Evolutionary conservation across 2,329 filamentous ascomycete species (phyloP), one percentile per base, ranked within the genome.

Genomic region (Fusarium newnesense): DNA sequence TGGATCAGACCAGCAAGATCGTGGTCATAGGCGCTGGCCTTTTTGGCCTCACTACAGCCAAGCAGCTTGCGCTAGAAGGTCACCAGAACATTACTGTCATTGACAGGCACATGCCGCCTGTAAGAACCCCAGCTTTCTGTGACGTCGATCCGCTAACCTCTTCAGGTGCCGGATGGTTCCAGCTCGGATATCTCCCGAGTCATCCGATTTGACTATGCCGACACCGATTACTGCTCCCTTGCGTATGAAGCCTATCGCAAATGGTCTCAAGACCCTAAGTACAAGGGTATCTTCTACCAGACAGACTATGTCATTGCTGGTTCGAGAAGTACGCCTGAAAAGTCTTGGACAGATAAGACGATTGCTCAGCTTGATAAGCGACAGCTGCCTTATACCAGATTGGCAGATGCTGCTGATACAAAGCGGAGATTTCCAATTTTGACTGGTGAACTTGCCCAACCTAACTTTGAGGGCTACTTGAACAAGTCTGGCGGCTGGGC

Each of bases 181-280:
- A 81, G 80, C 59, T 78, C 79, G 49, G 81, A 83, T 69, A 78
- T 80, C 18, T 83, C 81, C 10, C 79, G 81, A 36, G 77, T 83
- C 37, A 77, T 83, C 44, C 78, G 82, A 8, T 74, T 79, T 57
- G 92, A 94, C 82, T 94, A 94, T 73, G 88, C 89, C 21, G 86
- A 90, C 69, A 80, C 85, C 2, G 84, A 87, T 19, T 94, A 93
- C 78, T 85, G 89, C 10, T 80, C 82, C 32, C 86, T 93, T 28
- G 90, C 88, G 10, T 61, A 67, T 15, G 70, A 75, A 16, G 73
- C 72, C 4, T 75, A 75, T 47, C 37, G 34, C 21, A 59, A 54
- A 12, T 75, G 73, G 73, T 60, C 57, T 1, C 50, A 42, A 28
- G 24, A 53, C 1, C 64, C 56, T 18, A 75, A 71, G 28, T 75